Base-by-base conservation (phyloP, 1,284 basidiomycete genomes). In the Microbotryomycetes sp. region DNA sequence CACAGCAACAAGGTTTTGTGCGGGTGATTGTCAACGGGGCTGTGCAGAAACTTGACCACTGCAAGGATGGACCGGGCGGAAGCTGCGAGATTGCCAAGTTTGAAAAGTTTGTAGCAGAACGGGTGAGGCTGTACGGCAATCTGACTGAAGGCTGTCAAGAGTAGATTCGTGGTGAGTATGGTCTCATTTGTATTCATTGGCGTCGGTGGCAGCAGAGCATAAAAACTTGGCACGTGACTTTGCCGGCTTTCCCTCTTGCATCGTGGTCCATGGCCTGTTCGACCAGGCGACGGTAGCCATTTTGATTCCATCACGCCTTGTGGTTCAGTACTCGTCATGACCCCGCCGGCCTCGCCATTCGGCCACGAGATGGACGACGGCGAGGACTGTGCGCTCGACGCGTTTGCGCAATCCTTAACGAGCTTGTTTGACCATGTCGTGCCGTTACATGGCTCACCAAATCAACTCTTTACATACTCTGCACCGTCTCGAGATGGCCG, bases 1-100 rank as follows among this genome's bases (percentile, higher is more conserved):
- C n/a, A n/a, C n/a, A n/a, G n/a, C 27, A 66, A 45, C 59, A 69
- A 21, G 71, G 73, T 55, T 76, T 72, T 45, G 73, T 78, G 15
- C 59, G 78, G 18, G 73, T 75, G 9, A 65, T 78, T 27, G 76
- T 79, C 31, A 79, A 79, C 67, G 78, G 77, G 1, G 74, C 75
- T 26, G 71, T 73, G 9, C 75, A 78, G 66, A 61, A 61, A 23
- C 73, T 78, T 68, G 68, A 68, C 15, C 71, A 71, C 3, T 79
- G 77, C 55, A 70, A 74, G 18, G 73, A 73, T 60, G 78, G 78
- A 11, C 60, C 75, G 6, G 76, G 71, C 0, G 66, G 70, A 1
- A 67, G 64, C 7, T 79, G 77, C 64, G 65, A 66, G 48, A 73
- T 75, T 65, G 65, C 71, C 23, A 71, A 73, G 7, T 78, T 75